Evolutionary conservation across 352 stramenopile species (phyloP).

Genomic region (Elongisporangium anandrum): DNA sequence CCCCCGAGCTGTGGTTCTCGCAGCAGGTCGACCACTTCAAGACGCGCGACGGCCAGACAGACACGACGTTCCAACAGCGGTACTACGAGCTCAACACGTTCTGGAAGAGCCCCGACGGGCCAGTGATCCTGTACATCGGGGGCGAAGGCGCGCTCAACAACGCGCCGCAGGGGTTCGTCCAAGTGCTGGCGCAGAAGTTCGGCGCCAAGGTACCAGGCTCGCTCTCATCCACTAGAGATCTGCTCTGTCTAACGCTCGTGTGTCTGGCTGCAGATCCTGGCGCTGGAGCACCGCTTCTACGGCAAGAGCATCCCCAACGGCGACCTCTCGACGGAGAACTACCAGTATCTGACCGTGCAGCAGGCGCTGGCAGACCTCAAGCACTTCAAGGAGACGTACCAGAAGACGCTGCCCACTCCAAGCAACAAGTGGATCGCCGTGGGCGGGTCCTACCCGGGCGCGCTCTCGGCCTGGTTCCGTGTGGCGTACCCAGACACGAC

Average conservation of each 20-base stretch:
- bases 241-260: background rate
- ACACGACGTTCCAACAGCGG: slow-evolving; percentile 62
- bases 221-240: no score
- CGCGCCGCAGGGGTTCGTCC: slow-evolving; percentile 58
- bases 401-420: slow-evolving; percentile 19
- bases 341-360: slow-evolving; percentile 75
- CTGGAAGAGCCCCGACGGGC: slow-evolving; percentile 42
- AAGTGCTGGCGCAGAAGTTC: slow-evolving; percentile 71
- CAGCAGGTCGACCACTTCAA: slow-evolving; percentile 68
- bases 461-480: slow-evolving; percentile 76
- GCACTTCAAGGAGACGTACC: slow-evolving; percentile 73
- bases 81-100: slow-evolving; percentile 72
- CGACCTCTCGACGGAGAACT: slow-evolving; percentile 69
- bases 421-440: slow-evolving; percentile 71
- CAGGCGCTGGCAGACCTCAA: slow-evolving; percentile 86
- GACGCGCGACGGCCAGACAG: background rate
- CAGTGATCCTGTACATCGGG: slow-evolving; percentile 84
- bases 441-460: slow-evolving; percentile 81
- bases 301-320: slow-evolving; percentile 78
- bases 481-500: slow-evolving; percentile 78
- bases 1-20: slow-evolving; percentile 57
- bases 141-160: slow-evolving; percentile 67
- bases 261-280: slow-evolving; percentile 41
- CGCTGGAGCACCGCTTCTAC: slow-evolving; percentile 88
- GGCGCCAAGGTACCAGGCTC: slow-evolving; percentile 72